phyloP scores from a whole-genome alignment of 495 filamentous ascomycete genomes.

The Ramalina intermedia region DNA sequence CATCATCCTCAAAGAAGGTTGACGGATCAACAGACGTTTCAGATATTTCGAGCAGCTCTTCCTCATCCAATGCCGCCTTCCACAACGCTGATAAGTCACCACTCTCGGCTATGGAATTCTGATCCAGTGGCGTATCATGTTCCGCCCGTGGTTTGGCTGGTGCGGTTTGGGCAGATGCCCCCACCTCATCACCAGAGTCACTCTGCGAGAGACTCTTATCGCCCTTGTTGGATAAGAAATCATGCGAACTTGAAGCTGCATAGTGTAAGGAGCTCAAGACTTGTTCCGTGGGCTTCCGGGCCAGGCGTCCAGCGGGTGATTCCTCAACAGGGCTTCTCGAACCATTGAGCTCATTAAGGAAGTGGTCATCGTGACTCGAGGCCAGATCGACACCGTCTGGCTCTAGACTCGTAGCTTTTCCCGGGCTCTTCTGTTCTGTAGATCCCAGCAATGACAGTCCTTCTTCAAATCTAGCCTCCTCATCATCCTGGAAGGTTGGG shows the following conservation, averaged over 20 bases:
- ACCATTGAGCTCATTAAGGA: conserved; percentile 6
- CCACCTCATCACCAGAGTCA: background rate
- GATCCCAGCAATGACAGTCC: conserved; percentile 39
- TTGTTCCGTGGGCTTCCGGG: conserved; percentile 47
- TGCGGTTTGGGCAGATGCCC: background rate
- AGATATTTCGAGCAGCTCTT: conserved; percentile 60
- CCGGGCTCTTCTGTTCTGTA: background rate
- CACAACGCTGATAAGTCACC: conserved; percentile 66
- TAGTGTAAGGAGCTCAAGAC: conserved; percentile 26
- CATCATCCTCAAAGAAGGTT: conserved; percentile 53
- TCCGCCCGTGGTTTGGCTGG: conserved; percentile 4
- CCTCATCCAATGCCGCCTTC: conserved; percentile 66
- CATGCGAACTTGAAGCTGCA: background rate
- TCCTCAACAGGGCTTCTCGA: background rate
- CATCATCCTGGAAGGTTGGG: conserved; percentile 14
- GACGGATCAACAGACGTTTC: conserved; percentile 37
- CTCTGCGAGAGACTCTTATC: background rate
- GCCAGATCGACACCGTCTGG: too few species aligned
- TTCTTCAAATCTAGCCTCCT: conserved; percentile 42
- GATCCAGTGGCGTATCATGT: conserved; percentile 3
- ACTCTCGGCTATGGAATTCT: conserved; percentile 20
- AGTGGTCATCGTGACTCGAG: background rate
- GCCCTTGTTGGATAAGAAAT: background rate
- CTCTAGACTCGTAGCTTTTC: background rate
- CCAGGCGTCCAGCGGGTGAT: conserved; percentile 16